Evolutionary conservation across 805 yeast genomes (phyloP).

Genomic region (Teunomyces tritomae): DNA sequence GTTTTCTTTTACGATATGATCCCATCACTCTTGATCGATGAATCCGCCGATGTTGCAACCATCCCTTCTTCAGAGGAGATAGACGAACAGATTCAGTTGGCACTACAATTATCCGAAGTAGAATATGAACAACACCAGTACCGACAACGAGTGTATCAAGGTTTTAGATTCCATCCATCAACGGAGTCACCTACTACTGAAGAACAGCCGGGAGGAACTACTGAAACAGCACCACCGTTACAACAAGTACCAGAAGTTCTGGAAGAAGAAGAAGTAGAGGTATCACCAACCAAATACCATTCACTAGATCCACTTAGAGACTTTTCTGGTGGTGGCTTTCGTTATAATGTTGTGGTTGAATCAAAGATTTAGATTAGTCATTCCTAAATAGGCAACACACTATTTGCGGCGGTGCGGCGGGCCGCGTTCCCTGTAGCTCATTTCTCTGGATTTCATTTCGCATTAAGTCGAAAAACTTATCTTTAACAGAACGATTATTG

Average conservation of each 20-base stretch:
- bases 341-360: neutral
- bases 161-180: slow-evolving; percentile 4
- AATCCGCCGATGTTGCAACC: neutral
- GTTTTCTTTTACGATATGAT: slow-evolving; percentile 16
- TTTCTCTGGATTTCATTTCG: neutral
- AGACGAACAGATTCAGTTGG: slow-evolving; percentile 2
- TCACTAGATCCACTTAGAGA: neutral
- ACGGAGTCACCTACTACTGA: too few relatives aligned
- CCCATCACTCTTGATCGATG: slow-evolving; percentile 17
- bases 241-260: neutral
- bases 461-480: neutral
- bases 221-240: too few relatives aligned
- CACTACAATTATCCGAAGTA: neutral
- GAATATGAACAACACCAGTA: slow-evolving; percentile 1
- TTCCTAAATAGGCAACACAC: neutral
- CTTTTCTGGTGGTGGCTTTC: neutral
- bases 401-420: neutral
- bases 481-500: neutral
- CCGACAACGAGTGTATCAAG: neutral
- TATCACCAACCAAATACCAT: too few relatives aligned
- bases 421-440: neutral
- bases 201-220: too few relatives aligned
- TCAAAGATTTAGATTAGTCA: neutral
- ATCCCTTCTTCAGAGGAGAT: neutral
- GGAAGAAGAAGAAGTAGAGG: neutral